Evolutionary conservation across 768 basidiomycete genomes (phyloP).

Genomic region (Russula emetica): DNA sequence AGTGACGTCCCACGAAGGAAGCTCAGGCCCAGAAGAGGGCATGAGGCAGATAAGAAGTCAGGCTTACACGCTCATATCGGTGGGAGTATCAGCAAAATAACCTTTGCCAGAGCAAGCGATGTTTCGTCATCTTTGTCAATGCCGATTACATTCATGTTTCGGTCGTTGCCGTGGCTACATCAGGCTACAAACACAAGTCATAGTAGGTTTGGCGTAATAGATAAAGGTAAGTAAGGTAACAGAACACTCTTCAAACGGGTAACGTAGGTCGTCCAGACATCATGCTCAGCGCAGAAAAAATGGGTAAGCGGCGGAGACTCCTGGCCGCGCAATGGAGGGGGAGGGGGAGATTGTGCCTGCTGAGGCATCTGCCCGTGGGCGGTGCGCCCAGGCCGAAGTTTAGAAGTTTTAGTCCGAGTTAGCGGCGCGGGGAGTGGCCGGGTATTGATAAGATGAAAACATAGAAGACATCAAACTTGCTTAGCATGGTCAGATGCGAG

Average conservation of each 20-base stretch:
- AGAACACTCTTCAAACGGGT: neutral
- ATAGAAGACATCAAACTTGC: constrained; percentile 9
- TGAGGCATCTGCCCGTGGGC: constrained; percentile 11
- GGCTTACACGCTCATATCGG: constrained; percentile 25
- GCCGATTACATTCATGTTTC: constrained; percentile 19
- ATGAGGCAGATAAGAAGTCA: constrained; percentile 22
- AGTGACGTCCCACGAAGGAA: constrained; percentile 20
- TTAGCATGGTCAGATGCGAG: constrained; percentile 13
- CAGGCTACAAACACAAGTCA: constrained; percentile 10
- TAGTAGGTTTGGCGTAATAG: constrained; percentile 3
- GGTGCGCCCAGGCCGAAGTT: constrained; percentile 11
- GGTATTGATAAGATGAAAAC: constrained; percentile 14
- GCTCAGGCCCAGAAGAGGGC: constrained; percentile 16
- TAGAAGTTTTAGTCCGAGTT: constrained; percentile 6
- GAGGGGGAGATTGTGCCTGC: constrained; percentile 4
- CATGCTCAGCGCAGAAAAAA: neutral
- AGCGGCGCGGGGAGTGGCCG: constrained; percentile 16
- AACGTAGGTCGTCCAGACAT: constrained; percentile 17
- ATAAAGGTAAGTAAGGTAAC: constrained; percentile 24
- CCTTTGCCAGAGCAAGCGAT: neutral
- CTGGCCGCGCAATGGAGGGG: neutral
- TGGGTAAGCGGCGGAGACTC: constrained; percentile 3
- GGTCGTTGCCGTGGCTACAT: constrained; percentile 21
- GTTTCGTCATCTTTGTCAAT: constrained; percentile 20
- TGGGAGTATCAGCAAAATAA: constrained; percentile 22